A percentile compares a stretch with the other conserved stretches of the same genome.
Conservation (phyloP, 1,284 basidiomycete genomes). For the Cryptococcus sp. region DNA sequence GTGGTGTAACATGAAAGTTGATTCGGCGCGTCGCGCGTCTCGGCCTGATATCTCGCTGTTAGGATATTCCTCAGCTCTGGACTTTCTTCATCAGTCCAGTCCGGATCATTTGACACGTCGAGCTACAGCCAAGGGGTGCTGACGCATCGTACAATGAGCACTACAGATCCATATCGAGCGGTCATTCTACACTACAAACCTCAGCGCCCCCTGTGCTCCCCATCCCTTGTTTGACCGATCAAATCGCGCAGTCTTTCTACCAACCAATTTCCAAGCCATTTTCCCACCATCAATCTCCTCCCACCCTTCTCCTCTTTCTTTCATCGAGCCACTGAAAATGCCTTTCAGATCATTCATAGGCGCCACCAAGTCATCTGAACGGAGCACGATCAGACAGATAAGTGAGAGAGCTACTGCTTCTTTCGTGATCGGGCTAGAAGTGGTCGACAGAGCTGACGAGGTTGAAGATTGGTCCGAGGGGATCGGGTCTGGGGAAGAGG, state of each 20-base stretch:
- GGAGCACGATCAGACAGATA: background rate
- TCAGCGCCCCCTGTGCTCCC: slow-evolving; percentile 25
- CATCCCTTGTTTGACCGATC: slow-evolving; percentile 37
- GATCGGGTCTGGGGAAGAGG: background rate
- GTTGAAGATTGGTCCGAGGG: background rate
- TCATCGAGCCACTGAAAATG: slow-evolving; percentile 21
- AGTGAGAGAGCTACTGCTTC: background rate
- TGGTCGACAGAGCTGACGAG: background rate
- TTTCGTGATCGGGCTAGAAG: background rate
- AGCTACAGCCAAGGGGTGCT: too few relatives aligned
- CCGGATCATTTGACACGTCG: too few relatives aligned
- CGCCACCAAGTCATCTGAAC: background rate
- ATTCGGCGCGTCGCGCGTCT: too few relatives aligned
- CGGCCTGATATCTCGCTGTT: too few relatives aligned
- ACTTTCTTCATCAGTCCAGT: too few relatives aligned
- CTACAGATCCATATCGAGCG: too few relatives aligned
- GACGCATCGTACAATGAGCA: too few relatives aligned
- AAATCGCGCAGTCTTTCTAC: slow-evolving; percentile 30
- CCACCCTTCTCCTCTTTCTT: slow-evolving; percentile 32
- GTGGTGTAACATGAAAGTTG: too few relatives aligned
- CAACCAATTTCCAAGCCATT: slow-evolving; percentile 37
- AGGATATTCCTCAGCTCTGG: too few relatives aligned
- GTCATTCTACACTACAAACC: slow-evolving; percentile 24
- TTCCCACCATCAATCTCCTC: slow-evolving; percentile 19
- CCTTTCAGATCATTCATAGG: slow-evolving; percentile 32